A percentile compares a stretch with the other conserved stretches of the same genome.
Conservation (phyloP, 2,329 filamentous ascomycete genomes). For the Colletotrichum navitas region DNA sequence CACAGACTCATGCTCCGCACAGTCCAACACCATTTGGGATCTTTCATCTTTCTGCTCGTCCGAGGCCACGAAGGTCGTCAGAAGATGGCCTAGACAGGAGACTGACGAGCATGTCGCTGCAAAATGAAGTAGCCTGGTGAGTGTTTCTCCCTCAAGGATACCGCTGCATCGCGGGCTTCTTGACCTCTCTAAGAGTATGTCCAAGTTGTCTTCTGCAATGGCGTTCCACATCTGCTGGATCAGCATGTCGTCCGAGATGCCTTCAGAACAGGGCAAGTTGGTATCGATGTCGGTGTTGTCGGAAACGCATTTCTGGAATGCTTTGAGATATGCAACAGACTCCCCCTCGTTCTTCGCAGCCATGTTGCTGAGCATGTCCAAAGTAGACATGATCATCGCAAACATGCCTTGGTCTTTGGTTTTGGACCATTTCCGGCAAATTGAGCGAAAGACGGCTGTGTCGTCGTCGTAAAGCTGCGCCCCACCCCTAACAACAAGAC, state of each 20-base stretch:
- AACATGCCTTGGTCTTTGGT: neutral
- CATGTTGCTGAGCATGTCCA: constrained; percentile 1
- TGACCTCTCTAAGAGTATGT: neutral
- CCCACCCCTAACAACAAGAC: neutral
- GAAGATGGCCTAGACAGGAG: neutral
- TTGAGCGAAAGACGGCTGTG: neutral
- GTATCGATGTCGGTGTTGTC: neutral
- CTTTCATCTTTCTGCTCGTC: neutral
- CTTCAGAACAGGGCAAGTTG: neutral
- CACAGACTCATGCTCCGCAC: neutral
- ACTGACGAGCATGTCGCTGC: constrained; percentile 2
- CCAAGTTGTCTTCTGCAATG: constrained; percentile 1
- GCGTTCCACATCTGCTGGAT: constrained; percentile 15
- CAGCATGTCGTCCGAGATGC: constrained; percentile 19
- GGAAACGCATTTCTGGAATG: constrained; percentile 8
- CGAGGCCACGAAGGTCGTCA: neutral
- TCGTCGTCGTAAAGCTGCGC: constrained; percentile 12
- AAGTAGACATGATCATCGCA: neutral
- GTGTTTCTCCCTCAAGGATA: neutral
- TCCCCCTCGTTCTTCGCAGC: neutral
- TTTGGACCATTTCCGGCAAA: constrained; percentile 12
- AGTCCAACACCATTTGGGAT: neutral
- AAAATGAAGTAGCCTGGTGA: constrained; percentile 4
- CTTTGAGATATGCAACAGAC: constrained; percentile 21
- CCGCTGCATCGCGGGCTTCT: neutral